Evolutionary conservation across 129 eudicot genomes (phyloP).

Genomic region (Oenanthe sinensis): DNA sequence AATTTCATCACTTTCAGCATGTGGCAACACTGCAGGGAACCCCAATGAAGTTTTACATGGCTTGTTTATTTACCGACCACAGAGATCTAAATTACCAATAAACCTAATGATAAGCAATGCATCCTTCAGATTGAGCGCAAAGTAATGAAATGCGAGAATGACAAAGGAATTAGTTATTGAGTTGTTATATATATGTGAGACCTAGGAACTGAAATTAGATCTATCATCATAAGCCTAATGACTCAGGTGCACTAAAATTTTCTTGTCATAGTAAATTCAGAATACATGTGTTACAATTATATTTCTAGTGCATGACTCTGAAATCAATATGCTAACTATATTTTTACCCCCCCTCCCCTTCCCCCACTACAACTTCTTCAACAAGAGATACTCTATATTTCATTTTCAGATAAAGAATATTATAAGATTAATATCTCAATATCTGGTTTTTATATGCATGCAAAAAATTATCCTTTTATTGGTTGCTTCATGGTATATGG

Average conservation of each 20-base stretch:
- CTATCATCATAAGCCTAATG: not conserved
- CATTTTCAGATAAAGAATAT: not conserved
- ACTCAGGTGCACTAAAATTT: not conserved
- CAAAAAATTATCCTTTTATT: not conserved
- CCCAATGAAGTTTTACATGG: conserved; percentile 87
- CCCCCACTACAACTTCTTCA: not conserved
- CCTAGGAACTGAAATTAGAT: not conserved
- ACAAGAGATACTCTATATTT: not conserved
- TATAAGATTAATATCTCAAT: not conserved
- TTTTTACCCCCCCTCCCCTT: no score
- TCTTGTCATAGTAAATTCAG: not conserved
- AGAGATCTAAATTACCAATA: conserved; percentile 87
- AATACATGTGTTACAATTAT: not conserved
- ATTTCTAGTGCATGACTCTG: not conserved
- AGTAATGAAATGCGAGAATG: not conserved
- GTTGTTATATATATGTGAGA: not conserved
- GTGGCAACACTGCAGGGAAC: conserved; percentile 93
- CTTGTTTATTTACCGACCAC: conserved; percentile 85
- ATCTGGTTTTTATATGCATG: not conserved
- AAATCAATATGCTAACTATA: not conserved
- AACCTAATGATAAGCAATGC: conserved; percentile 44
- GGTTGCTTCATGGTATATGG: not conserved
- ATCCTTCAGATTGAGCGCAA: conserved; percentile 21
- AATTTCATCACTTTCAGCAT: conserved; percentile 79
- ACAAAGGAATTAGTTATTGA: not conserved